phyloP scores from a whole-genome alignment of 2,329 filamentous ascomycete genomes.

The Ascochyta pisi region DNA sequence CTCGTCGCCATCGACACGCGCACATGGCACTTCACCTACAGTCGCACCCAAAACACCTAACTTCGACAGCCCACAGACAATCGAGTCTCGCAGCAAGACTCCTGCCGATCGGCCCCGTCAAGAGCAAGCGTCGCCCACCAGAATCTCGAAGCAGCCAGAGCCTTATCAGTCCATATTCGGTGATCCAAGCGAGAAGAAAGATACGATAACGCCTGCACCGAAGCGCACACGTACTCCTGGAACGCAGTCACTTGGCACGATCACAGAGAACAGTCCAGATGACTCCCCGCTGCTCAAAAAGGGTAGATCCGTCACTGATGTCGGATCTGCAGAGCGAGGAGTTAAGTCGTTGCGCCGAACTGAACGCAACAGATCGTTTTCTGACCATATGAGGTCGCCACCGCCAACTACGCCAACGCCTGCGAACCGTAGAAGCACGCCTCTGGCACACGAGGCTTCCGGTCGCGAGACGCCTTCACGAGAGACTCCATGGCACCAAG shows the following conservation, averaged over 20 bases:
- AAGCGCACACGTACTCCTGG: constrained; percentile 40
- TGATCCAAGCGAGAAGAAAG: constrained; percentile 38
- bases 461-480: constrained; percentile 25
- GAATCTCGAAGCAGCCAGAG: constrained; percentile 25
- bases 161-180: constrained; percentile 45
- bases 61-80: constrained; percentile 18
- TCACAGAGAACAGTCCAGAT: constrained; percentile 59
- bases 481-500: constrained; percentile 52
- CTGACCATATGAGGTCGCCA: constrained; percentile 44
- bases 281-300: constrained; percentile 51
- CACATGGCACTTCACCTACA: constrained; percentile 39
- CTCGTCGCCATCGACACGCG: constrained; percentile 47
- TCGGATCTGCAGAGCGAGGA: constrained; percentile 52
- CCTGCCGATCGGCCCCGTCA: constrained; percentile 10
- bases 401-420: constrained; percentile 42
- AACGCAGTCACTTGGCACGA: constrained; percentile 55
- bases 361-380: constrained; percentile 41
- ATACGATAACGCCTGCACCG: constrained; percentile 33
- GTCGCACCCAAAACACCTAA: constrained; percentile 28
- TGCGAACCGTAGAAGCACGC: constrained; percentile 30
- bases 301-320: constrained; percentile 51
- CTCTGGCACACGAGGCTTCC: constrained; percentile 37
- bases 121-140: constrained; percentile 20
- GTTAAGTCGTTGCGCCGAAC: constrained; percentile 51
- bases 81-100: constrained; percentile 21